Evolutionary conservation across 164 flowering plant genomes (phyloP).

Genomic region (Dillenia suffruticosa): DNA sequence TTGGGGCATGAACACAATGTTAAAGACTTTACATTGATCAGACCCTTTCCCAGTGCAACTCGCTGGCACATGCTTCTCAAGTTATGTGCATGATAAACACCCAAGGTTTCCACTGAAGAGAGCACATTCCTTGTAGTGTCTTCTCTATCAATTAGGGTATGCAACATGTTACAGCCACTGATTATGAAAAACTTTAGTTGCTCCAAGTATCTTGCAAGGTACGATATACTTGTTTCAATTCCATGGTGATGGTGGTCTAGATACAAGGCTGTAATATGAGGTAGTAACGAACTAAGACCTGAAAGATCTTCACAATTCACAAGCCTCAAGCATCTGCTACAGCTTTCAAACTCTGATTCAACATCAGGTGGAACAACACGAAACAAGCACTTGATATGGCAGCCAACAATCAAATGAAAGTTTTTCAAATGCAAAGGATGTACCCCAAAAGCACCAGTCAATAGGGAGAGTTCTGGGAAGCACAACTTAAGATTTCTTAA

Average conservation of each 20-base stretch:
- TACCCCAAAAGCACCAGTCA: neutral
- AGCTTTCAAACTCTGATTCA: neutral
- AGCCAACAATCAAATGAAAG: slow-evolving; percentile 3
- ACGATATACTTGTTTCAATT: too few relatives aligned
- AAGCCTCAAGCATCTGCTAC: neutral
- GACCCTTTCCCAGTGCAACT: neutral
- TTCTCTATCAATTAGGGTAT: slow-evolving; percentile 2
- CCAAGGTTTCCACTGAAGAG: neutral
- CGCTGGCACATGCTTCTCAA: slow-evolving; percentile 8
- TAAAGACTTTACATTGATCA: slow-evolving; percentile 1
- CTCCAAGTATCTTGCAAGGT: too few relatives aligned
- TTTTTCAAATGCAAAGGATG: neutral
- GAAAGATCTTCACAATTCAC: neutral
- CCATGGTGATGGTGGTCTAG: neutral
- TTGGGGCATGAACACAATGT: slow-evolving; percentile 4
- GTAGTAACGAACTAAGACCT: too few relatives aligned
- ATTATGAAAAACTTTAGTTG: slow-evolving; percentile 7
- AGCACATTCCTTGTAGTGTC: neutral
- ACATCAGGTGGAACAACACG: neutral
- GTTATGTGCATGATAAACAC: neutral
- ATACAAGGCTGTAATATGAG: too few relatives aligned
- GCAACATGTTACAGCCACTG: slow-evolving; percentile 11
- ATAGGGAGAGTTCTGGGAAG: slow-evolving; percentile 2
- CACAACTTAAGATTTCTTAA: slow-evolving; percentile 3
- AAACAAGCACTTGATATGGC: neutral